Evolutionary conservation across 805 yeast species (phyloP).

Genomic region (Wickerhamiella occidentalis): DNA sequence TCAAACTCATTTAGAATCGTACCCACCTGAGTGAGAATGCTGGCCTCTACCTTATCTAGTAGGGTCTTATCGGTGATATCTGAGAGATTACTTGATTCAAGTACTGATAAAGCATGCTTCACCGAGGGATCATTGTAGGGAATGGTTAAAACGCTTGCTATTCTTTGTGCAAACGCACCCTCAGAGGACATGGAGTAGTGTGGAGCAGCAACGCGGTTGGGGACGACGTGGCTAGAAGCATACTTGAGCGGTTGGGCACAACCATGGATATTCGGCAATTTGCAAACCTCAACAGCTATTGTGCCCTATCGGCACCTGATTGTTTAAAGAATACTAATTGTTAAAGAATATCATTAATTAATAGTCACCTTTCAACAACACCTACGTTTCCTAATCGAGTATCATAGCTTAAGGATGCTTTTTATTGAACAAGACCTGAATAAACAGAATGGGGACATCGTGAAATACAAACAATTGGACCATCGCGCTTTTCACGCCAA

Average conservation of each 20-base stretch:
- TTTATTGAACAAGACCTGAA: no score
- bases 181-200: neutral
- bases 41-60: constrained; percentile 16
- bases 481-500: neutral
- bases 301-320: no score
- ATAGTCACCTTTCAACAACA: no score
- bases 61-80: constrained; percentile 14
- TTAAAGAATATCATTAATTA: no score
- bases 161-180: constrained; percentile 10
- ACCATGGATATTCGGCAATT: no score
- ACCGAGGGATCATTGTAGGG: constrained; percentile 19
- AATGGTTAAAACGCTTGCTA: constrained; percentile 18
- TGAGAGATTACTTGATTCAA: constrained; percentile 13
- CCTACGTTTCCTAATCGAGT: no score
- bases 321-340: no score
- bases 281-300: no score
- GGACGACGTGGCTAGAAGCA: neutral
- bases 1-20: constrained; percentile 27
- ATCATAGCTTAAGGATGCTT: no score
- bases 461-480: neutral
- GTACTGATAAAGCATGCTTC: constrained; percentile 18
- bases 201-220: neutral
- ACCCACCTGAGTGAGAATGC: constrained; percentile 16
- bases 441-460: no score
- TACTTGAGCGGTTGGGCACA: no score